Base-by-base conservation (phyloP, 148 eudicot species). In the Bassia scoparia region DNA sequence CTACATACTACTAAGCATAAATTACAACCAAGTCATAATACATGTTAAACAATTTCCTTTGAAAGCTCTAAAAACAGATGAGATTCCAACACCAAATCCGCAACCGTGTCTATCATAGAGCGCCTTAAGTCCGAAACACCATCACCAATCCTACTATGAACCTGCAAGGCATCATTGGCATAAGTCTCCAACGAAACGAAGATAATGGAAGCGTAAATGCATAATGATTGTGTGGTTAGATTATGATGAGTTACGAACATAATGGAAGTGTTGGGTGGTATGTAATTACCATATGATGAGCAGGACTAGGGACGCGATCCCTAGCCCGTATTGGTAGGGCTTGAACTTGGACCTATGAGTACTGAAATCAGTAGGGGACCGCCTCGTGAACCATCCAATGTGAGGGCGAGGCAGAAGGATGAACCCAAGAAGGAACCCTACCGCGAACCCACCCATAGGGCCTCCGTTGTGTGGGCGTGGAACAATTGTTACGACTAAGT, bases 381-480 rank as follows among this genome's bases (percentile, higher is more conserved):
- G 80, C 43, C 87, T 77, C 14, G 70, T 74, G 33, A 85, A 16
- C 95, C 96, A 92, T 27, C 88, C 96, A 56, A 77, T 73, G 50
- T 78, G 88, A 37, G 96, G 97, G 4, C 86, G 87, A 34, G 81
- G 86, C 46, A 92, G 80, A 30, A 92, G 68, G 33, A 90, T 75
- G 71, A 92, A 92, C 7, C 98, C 98, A 0, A 92, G 91, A 44
- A 92, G 86, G 60, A 90, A 82, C 6, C 98, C 98, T 0, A 89
- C 72, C 49, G 87, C 79, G 72, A 90, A 83, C 9, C 98, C 98
- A 1, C 89, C 79, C 29, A 86, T 78, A 56, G 89, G 87, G 9
- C 68, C 76, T 11, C 89, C 87, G 62, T 80, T 85, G 63, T 92
- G 91, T 67, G 86, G 90, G 63, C 80, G 84, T 10, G 98, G 98